Percentiles rank a stretch among this genome's conserved stretches.
These are phyloP conservation scores for Pseudognaphalium luteoalbum DNA, from an alignment of 129 eudicot species.

Conservation along the genomic window DNA sequence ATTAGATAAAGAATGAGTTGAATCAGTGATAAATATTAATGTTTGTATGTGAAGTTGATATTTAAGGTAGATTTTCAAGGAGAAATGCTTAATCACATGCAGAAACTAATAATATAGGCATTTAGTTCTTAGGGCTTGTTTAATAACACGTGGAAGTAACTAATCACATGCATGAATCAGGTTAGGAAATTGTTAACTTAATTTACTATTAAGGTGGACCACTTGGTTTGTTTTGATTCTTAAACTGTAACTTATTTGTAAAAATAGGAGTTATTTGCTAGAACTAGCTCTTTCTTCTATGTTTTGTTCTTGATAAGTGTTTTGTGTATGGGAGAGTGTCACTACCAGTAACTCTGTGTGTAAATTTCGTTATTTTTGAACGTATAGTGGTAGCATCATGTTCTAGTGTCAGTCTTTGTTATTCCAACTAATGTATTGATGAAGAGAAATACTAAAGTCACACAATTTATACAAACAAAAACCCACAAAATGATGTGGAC, in stretches of 20 bases:
- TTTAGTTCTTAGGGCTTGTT: conserved; percentile 13
- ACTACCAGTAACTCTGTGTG: too few species aligned
- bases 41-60: neutral
- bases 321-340: neutral
- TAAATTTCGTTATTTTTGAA: neutral
- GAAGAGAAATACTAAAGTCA: too few species aligned
- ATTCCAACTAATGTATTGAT: too few species aligned
- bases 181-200: too few species aligned
- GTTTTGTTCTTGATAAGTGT: neutral
- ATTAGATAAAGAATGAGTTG: neutral
- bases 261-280: neutral
- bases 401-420: too few species aligned
- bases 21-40: neutral
- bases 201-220: too few species aligned
- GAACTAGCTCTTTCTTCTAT: neutral
- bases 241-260: neutral
- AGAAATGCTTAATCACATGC: conserved; percentile 9
- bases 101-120: neutral
- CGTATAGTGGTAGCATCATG: too few species aligned
- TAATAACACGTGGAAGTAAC: neutral
- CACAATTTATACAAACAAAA: too few species aligned
- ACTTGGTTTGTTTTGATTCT: neutral
- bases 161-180: too few species aligned
- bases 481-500: too few species aligned
- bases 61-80: neutral